These are phyloP conservation scores for Starmerella cellae DNA, from an alignment of 805 yeast species.

Conservation along the genomic window DNA sequence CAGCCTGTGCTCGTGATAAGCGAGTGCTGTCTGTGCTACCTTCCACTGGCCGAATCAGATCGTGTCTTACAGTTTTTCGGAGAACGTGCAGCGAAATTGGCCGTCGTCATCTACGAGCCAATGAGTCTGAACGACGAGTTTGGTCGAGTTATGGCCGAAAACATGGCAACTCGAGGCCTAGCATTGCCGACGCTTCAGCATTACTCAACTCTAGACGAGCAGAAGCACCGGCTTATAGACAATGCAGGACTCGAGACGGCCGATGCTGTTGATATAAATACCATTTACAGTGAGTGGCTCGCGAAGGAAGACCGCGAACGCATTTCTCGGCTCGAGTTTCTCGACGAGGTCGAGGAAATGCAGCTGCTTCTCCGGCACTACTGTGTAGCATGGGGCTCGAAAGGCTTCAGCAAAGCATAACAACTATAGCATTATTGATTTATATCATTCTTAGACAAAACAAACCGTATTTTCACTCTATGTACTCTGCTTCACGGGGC, in stretches of 20 bases:
- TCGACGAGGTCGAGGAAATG: constrained; percentile 68
- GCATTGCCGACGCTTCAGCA: constrained; percentile 43
- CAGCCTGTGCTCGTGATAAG: constrained; percentile 51
- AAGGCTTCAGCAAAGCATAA: background rate
- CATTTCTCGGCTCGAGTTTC: constrained; percentile 43
- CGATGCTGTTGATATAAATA: constrained; percentile 36
- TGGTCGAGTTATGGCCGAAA: constrained; percentile 55
- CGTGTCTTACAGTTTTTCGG: constrained; percentile 35
- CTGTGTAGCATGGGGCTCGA: constrained; percentile 32
- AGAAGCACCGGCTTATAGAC: constrained; percentile 29
- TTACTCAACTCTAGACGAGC: constrained; percentile 37
- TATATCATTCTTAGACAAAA: too few species aligned
- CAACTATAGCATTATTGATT: background rate
- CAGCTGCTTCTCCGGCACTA: constrained; percentile 50
- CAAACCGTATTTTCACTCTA: too few species aligned
- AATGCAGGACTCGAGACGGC: constrained; percentile 22
- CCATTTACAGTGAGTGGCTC: constrained; percentile 35
- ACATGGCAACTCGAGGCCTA: constrained; percentile 48
- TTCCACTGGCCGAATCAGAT: constrained; percentile 39
- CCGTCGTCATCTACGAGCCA: constrained; percentile 53
- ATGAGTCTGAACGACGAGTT: constrained; percentile 47
- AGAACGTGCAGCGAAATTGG: constrained; percentile 22
- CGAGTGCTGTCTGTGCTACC: constrained; percentile 67
- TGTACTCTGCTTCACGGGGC: background rate
- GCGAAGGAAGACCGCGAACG: constrained; percentile 30